phyloP scores from a whole-genome alignment of 495 filamentous ascomycete species.

The Lasiosphaeria ovina region DNA sequence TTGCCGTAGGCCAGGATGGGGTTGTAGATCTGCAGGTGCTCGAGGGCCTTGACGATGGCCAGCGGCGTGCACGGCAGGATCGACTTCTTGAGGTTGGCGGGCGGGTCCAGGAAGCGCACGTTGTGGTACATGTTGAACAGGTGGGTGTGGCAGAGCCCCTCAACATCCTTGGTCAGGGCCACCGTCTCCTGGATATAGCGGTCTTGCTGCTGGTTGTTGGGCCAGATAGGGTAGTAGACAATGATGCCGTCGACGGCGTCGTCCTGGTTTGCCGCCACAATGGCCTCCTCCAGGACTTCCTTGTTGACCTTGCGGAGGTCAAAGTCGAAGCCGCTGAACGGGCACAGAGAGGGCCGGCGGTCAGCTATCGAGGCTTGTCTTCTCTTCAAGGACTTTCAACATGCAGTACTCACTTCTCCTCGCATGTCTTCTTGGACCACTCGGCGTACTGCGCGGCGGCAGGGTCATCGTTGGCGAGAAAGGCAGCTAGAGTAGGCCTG shows the following conservation, averaged over 20 bases:
- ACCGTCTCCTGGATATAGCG: constrained; percentile 96
- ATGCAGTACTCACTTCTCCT: constrained; percentile 73
- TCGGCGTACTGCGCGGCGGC: constrained; percentile 91
- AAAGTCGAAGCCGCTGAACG: constrained; percentile 80
- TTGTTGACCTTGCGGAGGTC: constrained; percentile 77
- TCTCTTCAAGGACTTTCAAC: background rate
- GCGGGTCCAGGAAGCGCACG: constrained; percentile 83
- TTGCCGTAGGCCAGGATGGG: constrained; percentile 93
- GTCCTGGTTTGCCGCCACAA: constrained; percentile 80
- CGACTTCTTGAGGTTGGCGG: constrained; percentile 74
- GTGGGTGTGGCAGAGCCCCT: constrained; percentile 89
- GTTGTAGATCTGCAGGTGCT: constrained; percentile 94
- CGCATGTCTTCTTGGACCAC: constrained; percentile 94
- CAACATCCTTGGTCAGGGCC: constrained; percentile 85
- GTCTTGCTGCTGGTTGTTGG: constrained; percentile 69
- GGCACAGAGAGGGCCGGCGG: background rate
- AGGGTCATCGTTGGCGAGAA: constrained; percentile 88
- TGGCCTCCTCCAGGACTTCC: constrained; percentile 81
- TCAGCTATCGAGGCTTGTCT: background rate
- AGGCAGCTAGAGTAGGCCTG: constrained; percentile 79
- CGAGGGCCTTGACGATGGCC: constrained; percentile 92
- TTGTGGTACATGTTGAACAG: constrained; percentile 99
- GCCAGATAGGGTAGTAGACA: constrained; percentile 97
- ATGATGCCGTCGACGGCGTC: constrained; percentile 83
- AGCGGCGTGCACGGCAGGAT: constrained; percentile 94